Evolutionary conservation across 1,139 yeast genomes (phyloP), one percentile per base, ranked within the genome.

Genomic region (Kodamaea arcana): DNA sequence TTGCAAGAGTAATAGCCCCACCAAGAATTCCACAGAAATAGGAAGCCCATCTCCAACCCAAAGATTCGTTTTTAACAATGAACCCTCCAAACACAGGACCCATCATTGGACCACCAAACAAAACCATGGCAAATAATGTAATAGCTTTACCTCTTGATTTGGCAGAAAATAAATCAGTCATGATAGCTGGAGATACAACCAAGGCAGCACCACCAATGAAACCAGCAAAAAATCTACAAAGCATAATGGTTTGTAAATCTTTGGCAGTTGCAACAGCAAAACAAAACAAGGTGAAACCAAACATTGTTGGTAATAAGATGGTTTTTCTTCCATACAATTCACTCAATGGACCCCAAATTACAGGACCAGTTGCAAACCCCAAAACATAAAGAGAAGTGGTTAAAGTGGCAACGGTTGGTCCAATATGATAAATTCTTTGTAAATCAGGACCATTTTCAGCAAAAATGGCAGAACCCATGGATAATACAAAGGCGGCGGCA

Each of bases 361-460:
- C 63, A 6, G 95, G 95, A 13, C 95, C 94, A 0, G 83, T 71
- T 1, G 94, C 94, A 56, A 84, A 84, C 15, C 95, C 95, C 29
- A 82, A 51, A 15, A 86, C 94, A 48, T 75, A 86, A 20, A 85
- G 64, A 0, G 94, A 78, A 10, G 84, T 70, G 34, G 85, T 83
- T 29, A 85, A 65, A 7, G 81, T 69, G 7, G 80, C 77, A 4
- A 76, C 83, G 13, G 72, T 78, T 8, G 51, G 44, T 15, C 80
- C 76, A 25, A 83, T 74, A 35, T 70, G 72, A 51, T 56, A 83
- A 31, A 60, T 52, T 24, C 42, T 60, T 43, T 68, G 49, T 29
- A 82, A 48, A 15, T 56, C 68, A 0, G 50, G 38, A 9, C 71
- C 62, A 4, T 72, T 82, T 26, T 77, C 65, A 2, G 86, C 69